Conservation (phyloP, 2,329 filamentous ascomycete species). For the Didymellaceae sp. region DNA sequence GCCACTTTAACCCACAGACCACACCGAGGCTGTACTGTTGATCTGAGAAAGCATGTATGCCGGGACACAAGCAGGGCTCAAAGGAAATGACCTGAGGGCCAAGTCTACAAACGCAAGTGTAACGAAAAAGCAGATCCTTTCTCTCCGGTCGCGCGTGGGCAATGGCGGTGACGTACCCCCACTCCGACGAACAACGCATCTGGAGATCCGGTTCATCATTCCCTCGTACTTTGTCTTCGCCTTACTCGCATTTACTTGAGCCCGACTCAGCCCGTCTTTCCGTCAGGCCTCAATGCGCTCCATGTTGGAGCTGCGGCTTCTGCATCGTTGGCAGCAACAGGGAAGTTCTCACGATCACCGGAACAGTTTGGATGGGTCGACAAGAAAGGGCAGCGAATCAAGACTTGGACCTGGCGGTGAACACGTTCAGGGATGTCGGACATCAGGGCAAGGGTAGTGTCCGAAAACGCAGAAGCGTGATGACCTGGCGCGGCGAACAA, state of each 20-base stretch:
- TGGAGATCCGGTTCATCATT: conserved; percentile 25
- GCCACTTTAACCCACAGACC: conserved; percentile 48
- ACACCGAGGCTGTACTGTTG: conserved; percentile 33
- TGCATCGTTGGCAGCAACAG: conserved; percentile 27
- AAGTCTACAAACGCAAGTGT: conserved; percentile 32
- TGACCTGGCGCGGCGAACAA: conserved; percentile 51
- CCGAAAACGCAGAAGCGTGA: conserved; percentile 45
- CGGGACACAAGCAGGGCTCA: conserved; percentile 33
- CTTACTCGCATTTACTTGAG: conserved; percentile 28
- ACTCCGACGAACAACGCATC: conserved; percentile 33
- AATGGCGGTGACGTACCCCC: conserved; percentile 44
- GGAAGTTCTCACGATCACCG: conserved; percentile 33
- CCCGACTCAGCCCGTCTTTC: conserved; percentile 36
- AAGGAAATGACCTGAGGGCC: conserved; percentile 39
- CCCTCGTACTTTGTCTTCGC: conserved; percentile 35
- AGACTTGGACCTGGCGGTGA: conserved; percentile 40
- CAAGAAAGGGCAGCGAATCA: conserved; percentile 46
- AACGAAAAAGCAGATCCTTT: conserved; percentile 38
- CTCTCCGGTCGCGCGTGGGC: conserved; percentile 23
- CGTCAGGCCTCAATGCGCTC: conserved; percentile 40
- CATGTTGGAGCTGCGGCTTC: conserved; percentile 39
- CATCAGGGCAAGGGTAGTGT: conserved; percentile 34
- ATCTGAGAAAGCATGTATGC: conserved; percentile 38
- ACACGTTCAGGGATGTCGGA: conserved; percentile 47
- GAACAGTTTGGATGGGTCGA: conserved; percentile 23